Evolutionary conservation across 148 eudicot genomes (phyloP).

Genomic region (Salicornia ramosissima): DNA sequence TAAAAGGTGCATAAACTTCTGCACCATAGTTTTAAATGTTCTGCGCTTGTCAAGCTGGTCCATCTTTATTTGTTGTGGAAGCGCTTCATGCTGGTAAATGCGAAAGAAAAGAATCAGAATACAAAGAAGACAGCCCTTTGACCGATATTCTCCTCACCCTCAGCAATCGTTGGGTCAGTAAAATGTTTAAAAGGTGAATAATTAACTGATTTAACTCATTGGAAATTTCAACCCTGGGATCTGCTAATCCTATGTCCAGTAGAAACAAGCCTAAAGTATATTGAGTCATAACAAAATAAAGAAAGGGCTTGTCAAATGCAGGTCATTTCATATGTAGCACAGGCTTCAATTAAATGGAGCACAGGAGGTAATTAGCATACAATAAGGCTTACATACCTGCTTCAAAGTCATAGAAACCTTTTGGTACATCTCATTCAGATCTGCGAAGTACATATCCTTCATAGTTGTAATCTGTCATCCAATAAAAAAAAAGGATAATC

Average conservation of each 20-base stretch:
- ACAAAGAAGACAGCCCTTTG: not conserved
- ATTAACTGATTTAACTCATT: not conserved
- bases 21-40: conserved; percentile 63
- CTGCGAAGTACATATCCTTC: conserved; percentile 65
- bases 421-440: conserved; percentile 67
- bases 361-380: not conserved
- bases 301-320: not conserved
- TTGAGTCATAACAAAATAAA: not conserved
- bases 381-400: conserved; percentile 42
- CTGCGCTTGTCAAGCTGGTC: conserved; percentile 70
- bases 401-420: conserved; percentile 65
- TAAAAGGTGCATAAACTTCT: conserved; percentile 46
- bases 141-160: not conserved
- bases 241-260: not conserved
- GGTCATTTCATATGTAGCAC: not conserved
- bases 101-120: conserved; percentile 18
- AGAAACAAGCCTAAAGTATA: not conserved
- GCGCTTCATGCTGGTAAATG: conserved; percentile 61
- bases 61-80: conserved; percentile 57
- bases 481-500: conserved; percentile 12
- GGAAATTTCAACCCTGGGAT: not conserved
- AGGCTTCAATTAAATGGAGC: not conserved
- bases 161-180: not conserved
- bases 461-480: conserved; percentile 61
- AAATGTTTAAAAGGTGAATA: not conserved